Conservation (phyloP, 305 asterid species). For the Solanum hybrid region DNA sequence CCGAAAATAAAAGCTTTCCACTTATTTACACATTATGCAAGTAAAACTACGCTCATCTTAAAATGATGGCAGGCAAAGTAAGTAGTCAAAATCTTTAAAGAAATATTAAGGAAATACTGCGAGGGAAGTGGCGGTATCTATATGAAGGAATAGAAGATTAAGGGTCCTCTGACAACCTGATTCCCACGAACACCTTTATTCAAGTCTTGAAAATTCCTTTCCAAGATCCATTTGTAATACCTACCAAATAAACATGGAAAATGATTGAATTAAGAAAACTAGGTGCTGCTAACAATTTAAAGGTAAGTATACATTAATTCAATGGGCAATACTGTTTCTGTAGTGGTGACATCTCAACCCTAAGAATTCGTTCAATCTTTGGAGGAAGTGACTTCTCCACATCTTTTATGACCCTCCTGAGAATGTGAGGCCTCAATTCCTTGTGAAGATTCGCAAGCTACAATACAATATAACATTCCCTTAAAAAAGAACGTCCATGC, state of each 20-base stretch:
- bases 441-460: conserved; percentile 95
- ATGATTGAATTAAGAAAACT: not conserved
- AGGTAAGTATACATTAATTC: not conserved
- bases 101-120: not conserved
- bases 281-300: not conserved
- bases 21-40: not conserved
- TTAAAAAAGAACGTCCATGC: conserved; percentile 2
- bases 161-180: conserved; percentile 47
- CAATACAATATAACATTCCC: conserved; percentile 1
- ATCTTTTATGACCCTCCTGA: conserved; percentile 95
- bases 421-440: conserved; percentile 99
- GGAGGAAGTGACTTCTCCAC: conserved; percentile 99
- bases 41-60: not conserved
- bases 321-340: conserved; percentile 76
- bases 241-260: conserved; percentile 22
- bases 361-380: conserved; percentile 91
- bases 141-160: not conserved
- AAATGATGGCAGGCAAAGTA: not conserved
- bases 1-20: not conserved
- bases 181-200: conserved; percentile 99
- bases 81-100: not conserved
- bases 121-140: not conserved
- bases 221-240: conserved; percentile 99
- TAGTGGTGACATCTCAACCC: conserved; percentile 99
- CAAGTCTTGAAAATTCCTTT: conserved; percentile 92